These are phyloP conservation scores for Claviceps digitariae DNA, from an alignment of 2,329 filamentous ascomycete species.

Conservation along the genomic window DNA sequence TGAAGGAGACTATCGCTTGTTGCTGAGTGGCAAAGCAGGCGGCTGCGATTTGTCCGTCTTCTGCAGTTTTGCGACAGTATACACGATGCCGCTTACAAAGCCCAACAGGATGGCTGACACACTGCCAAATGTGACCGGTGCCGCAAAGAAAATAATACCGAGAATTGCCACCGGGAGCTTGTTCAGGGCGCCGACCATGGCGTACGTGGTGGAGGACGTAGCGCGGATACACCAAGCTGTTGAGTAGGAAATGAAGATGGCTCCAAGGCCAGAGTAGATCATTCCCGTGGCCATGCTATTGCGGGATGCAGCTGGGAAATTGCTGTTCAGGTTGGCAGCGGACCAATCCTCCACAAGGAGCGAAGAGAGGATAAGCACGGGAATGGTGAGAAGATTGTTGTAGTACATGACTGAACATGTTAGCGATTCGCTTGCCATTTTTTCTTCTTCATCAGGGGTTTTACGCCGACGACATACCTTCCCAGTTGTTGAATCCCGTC, in stretches of 20 bases:
- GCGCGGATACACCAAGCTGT: conserved; percentile 98
- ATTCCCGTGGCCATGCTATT: conserved; percentile 75
- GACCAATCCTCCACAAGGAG: conserved; percentile 90
- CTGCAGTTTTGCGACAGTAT: conserved; percentile 32
- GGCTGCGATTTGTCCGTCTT: conserved; percentile 4
- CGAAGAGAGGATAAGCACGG: conserved; percentile 71
- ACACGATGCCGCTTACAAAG: conserved; percentile 85
- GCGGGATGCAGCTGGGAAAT: conserved; percentile 72
- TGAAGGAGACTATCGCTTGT: background rate
- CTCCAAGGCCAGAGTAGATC: conserved; percentile 83
- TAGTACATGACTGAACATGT: conserved; percentile 85
- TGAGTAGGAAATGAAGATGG: conserved; percentile 97
- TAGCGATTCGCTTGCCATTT: background rate
- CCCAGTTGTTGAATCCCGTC: conserved; percentile 99
- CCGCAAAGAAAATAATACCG: conserved; percentile 89
- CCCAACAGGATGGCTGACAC: conserved; percentile 84
- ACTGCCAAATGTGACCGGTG: conserved; percentile 81
- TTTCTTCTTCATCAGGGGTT: background rate
- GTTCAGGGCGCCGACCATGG: conserved; percentile 96
- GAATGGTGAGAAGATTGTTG: conserved; percentile 96
- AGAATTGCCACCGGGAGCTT: conserved; percentile 92
- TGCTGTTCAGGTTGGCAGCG: conserved; percentile 62
- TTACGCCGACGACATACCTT: conserved; percentile 48
- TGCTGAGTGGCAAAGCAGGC: conserved; percentile 3
- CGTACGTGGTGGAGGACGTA: conserved; percentile 94